These are phyloP conservation scores for Elsinoe perseae DNA, from an alignment of 2,329 filamentous ascomycete genomes.

Conservation along the genomic window DNA sequence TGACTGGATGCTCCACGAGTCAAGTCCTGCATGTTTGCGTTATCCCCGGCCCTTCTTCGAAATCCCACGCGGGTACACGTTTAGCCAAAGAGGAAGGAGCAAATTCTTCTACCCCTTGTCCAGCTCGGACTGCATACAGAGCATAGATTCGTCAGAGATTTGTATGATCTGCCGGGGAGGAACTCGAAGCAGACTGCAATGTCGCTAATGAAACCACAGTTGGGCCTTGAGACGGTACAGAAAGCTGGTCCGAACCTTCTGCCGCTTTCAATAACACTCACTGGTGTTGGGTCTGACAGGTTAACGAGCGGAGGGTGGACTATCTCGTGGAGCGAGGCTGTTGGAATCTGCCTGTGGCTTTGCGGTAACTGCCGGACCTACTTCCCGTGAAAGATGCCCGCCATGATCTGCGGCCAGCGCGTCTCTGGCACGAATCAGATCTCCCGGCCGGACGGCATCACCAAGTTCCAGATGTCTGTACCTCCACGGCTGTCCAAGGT, in stretches of 20 bases:
- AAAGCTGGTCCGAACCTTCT: neutral
- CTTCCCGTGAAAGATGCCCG: conserved; percentile 11
- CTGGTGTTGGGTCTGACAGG: neutral
- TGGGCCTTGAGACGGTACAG: neutral
- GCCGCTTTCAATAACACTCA: neutral
- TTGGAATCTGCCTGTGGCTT: conserved; percentile 1
- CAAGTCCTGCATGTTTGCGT: neutral
- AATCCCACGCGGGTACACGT: conserved; percentile 5
- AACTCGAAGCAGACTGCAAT: neutral
- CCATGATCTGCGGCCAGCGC: conserved; percentile 7
- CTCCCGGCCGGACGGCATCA: conserved; percentile 10
- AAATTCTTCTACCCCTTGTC: neutral
- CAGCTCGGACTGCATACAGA: neutral
- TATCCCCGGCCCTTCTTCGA: neutral
- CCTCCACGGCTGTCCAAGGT: conserved; percentile 13
- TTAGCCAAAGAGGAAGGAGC: conserved; percentile 11
- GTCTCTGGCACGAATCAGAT: conserved; percentile 6
- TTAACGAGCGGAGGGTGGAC: neutral
- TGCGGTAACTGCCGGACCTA: conserved; percentile 12
- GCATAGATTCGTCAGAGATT: neutral
- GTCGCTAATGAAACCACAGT: neutral
- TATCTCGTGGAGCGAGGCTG: neutral
- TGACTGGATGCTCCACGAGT: neutral
- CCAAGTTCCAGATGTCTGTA: neutral
- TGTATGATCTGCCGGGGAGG: conserved; percentile 11